Base-by-base conservation (phyloP, 345 rosid species). In the Mangifera indica region DNA sequence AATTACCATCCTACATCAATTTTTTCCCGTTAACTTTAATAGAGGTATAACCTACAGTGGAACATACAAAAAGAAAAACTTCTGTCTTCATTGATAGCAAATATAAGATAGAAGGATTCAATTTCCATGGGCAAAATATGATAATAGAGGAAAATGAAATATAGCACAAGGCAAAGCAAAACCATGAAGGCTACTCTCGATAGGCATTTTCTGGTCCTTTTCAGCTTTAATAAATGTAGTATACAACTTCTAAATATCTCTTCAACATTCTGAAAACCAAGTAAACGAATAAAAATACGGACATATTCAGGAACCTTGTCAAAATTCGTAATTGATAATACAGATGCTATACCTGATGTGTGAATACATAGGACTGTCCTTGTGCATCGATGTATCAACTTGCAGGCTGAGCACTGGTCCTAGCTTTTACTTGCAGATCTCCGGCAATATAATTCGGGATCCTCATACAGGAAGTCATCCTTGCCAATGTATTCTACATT, bases 361-460 rank as follows among this genome's bases (percentile, higher is more conserved):
- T 32, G 46, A 21, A 53, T 63, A n/a, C 10, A 66, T 17, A 25
- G 22, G 18, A 10, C 22, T 24, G 5, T 5, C 17, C 40, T 37
- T 37, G 13, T 24, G 5, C 61, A 56, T 40, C n/a, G 46, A 29
- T 10, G 40, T 44, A 74, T 86, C 85, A 89, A 24, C 73, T n/a
- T 5, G 76, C 86, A 10, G 92, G 87, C 73, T 75, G 87, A 5
- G 84, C 68, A 29, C 85, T 79, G 9, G 45, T 44, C 62, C 49
- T 24, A 42, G 40, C 21, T 69, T 53, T 24, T 57, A 69, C 44
- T 57, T 57, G 37, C 3, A 8, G 40, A 22, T 14, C 63, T 42
- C 10, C 21, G 44, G 32, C 24, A 7, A 69, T 26, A 57, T 18
- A 45, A 45, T 18, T 26, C 42, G n/a, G 26, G 26, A 56, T 70